These are phyloP conservation scores for Amoeboaphelidium protococcarum DNA, from an alignment of 371 early-diverging fungal species.

Conservation along the genomic window DNA sequence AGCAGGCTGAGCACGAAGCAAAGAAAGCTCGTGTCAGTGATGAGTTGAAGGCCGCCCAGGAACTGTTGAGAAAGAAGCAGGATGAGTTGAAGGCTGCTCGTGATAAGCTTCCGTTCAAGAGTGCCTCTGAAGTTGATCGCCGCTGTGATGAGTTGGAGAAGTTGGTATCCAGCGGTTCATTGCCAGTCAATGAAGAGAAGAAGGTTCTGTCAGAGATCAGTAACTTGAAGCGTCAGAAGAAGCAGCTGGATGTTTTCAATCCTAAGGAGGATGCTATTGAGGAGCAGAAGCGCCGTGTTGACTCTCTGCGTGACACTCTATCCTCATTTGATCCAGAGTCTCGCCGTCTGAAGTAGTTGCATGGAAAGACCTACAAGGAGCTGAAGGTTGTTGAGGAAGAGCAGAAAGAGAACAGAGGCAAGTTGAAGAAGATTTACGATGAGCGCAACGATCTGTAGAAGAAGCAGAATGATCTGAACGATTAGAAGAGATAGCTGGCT, in stretches of 20 bases:
- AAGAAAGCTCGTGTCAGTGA: slow-evolving; percentile 1
- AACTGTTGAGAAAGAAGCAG: slow-evolving; percentile 17
- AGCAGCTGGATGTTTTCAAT: slow-evolving; percentile 31
- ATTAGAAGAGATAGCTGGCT: slow-evolving; percentile 29
- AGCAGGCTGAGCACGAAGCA: slow-evolving; percentile 8
- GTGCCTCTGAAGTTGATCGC: slow-evolving; percentile 41
- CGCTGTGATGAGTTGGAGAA: slow-evolving; percentile 44
- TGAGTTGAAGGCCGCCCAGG: slow-evolving; percentile 22
- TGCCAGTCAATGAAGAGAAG: slow-evolving; percentile 65
- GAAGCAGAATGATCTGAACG: slow-evolving; percentile 37
- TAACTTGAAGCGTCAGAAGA: slow-evolving; percentile 41
- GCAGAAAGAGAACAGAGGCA: slow-evolving; percentile 25
- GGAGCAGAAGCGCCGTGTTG: slow-evolving; percentile 21
- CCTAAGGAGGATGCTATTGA: slow-evolving; percentile 38
- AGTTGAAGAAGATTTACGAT: slow-evolving; percentile 33
- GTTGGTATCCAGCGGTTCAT: slow-evolving; percentile 41
- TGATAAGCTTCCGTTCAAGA: slow-evolving; percentile 48
- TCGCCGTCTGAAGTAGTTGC: slow-evolving; percentile 8
- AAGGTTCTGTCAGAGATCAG: slow-evolving; percentile 50
- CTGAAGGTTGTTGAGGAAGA: slow-evolving; percentile 9
- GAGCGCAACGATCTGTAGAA: slow-evolving; percentile 42
- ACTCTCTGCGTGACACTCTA: slow-evolving; percentile 2
- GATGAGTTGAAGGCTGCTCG: slow-evolving; percentile 38
- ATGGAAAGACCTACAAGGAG: slow-evolving; percentile 9
- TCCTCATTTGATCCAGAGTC: neutral